phyloP scores from a whole-genome alignment of 129 eudicot species.

The Silybum marianum region DNA sequence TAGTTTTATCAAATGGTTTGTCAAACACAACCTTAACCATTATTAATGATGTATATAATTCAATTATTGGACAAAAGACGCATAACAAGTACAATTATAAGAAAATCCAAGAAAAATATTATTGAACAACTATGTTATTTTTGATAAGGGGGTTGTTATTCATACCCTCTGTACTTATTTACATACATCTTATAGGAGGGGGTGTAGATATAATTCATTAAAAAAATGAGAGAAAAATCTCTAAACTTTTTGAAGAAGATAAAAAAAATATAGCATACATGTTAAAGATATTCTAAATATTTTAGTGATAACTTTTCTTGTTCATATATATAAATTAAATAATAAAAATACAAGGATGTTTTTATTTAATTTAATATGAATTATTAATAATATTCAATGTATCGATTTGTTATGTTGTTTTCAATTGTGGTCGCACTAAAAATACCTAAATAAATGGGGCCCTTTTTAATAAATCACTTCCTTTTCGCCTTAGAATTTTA shows the following conservation, averaged over 20 bases:
- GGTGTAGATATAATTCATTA: no score
- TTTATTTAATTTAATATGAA: background rate
- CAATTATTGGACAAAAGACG: background rate
- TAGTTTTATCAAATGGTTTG: background rate
- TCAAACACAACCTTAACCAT: background rate
- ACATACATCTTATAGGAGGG: no score
- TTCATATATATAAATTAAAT: no score
- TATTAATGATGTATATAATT: background rate
- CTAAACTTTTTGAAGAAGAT: no score
- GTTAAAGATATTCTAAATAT: no score
- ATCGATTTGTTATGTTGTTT: conserved; percentile 29
- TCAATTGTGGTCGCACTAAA: conserved; percentile 43
- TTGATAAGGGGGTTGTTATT: no score
- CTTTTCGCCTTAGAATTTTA: conserved; percentile 31
- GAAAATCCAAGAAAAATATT: background rate
- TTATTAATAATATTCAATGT: conserved; percentile 1
- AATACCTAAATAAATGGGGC: conserved; percentile 47
- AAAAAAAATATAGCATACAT: no score
- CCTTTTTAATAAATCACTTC: conserved; percentile 26
- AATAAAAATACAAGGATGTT: background rate
- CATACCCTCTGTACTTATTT: no score
- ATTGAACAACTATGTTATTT: no score
- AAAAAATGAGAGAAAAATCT: no score
- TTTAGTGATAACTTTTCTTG: no score
- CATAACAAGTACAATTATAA: background rate